phyloP scores from a whole-genome alignment of 208 protist species.

The Acanthamoeba triangularis region DNA sequence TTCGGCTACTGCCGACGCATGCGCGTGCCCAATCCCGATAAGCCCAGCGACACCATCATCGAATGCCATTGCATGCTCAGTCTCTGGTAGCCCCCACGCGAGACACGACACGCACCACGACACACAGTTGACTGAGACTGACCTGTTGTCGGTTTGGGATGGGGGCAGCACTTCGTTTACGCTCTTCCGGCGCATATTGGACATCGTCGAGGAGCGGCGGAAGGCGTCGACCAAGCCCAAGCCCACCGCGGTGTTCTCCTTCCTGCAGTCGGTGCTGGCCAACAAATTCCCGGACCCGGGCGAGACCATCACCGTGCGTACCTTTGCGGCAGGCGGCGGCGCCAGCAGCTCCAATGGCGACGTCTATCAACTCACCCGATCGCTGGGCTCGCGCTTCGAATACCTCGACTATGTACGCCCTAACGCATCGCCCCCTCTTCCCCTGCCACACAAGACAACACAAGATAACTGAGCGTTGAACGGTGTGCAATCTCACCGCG shows the following conservation, averaged over 20 bases:
- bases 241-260: slow-evolving; percentile 73
- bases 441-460: not conserved
- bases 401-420: slow-evolving; percentile 75
- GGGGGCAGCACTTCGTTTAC: slow-evolving; percentile 34
- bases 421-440: not conserved
- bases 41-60: slow-evolving; percentile 22
- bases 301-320: slow-evolving; percentile 51
- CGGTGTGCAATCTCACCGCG: too few species aligned
- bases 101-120: too few species aligned
- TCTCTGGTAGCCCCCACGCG: slow-evolving; percentile 42
- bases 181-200: slow-evolving; percentile 68
- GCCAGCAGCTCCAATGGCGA: slow-evolving; percentile 38
- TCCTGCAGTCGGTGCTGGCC: slow-evolving; percentile 79
- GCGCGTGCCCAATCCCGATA: slow-evolving; percentile 52
- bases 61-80: slow-evolving; percentile 81
- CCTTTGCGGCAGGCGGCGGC: slow-evolving; percentile 39
- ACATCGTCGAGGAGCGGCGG: slow-evolving; percentile 79
- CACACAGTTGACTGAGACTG: not conserved
- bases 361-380: slow-evolving; percentile 61
- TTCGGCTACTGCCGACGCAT: slow-evolving; percentile 82
- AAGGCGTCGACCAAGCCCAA: slow-evolving; percentile 72
- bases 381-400: slow-evolving; percentile 53
- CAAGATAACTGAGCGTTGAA: not conserved
- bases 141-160: not conserved
- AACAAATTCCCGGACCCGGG: slow-evolving; percentile 76